Percentiles rank a stretch among this genome's conserved stretches.
Conservation (phyloP, 345 rosid genomes). For the Pugionium cornutum region DNA sequence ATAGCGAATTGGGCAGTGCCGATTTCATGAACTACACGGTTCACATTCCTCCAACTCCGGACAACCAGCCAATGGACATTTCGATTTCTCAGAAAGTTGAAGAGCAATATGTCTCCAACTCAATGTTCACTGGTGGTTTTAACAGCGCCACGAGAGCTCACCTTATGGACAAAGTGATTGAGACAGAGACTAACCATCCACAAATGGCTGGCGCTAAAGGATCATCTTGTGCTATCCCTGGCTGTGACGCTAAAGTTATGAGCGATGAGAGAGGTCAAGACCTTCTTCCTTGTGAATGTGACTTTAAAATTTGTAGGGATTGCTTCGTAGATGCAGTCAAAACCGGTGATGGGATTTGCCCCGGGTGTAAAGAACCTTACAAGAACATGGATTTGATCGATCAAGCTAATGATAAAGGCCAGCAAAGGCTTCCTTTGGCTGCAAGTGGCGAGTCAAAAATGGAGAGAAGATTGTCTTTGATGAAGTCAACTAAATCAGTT, state of each 20-base stretch:
- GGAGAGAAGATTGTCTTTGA: slow-evolving; percentile 92
- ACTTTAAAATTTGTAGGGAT: slow-evolving; percentile 90
- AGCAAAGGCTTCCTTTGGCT: slow-evolving; percentile 66
- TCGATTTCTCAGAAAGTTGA: slow-evolving; percentile 92
- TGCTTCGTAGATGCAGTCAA: slow-evolving; percentile 90
- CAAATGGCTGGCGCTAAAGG: slow-evolving; percentile 99
- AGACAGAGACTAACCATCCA: slow-evolving; percentile 88
- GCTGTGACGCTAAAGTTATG: slow-evolving; percentile 96
- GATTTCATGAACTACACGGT: slow-evolving; percentile 88
- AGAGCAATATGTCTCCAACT: slow-evolving; percentile 93
- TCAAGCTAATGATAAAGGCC: slow-evolving; percentile 49
- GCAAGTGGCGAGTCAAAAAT: slow-evolving; percentile 63
- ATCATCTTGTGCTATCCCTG: slow-evolving; percentile 86
- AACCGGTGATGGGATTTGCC: slow-evolving; percentile 78
- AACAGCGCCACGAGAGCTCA: slow-evolving; percentile 87
- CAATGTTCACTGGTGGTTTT: slow-evolving; percentile 93
- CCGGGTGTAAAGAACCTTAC: slow-evolving; percentile 87
- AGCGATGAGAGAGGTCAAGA: slow-evolving; percentile 85
- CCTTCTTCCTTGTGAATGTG: slow-evolving; percentile 95
- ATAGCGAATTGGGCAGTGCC: slow-evolving; percentile 73
- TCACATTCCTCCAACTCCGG: slow-evolving; percentile 93
- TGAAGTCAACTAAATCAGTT: slow-evolving; percentile 78
- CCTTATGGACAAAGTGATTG: slow-evolving; percentile 95
- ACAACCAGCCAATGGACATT: slow-evolving; percentile 91
- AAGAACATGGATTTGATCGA: slow-evolving; percentile 81